Conservation (phyloP, 2,329 filamentous ascomycete genomes). For the Fusarium proliferatum region DNA sequence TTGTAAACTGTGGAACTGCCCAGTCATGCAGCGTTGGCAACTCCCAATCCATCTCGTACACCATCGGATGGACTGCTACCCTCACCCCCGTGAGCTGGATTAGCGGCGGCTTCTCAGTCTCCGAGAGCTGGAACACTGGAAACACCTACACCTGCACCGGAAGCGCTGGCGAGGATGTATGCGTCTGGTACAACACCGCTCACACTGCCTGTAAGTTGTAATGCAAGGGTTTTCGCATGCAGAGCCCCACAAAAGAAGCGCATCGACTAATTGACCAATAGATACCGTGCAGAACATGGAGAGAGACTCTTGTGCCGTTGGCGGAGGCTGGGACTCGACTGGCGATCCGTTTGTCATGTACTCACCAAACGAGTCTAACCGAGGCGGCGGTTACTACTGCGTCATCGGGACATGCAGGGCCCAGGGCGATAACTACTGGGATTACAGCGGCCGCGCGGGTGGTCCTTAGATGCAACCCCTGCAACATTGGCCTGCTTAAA, state of each 20-base stretch:
- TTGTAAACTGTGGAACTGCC: neutral
- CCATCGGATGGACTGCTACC: neutral
- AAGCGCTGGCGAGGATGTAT: neutral
- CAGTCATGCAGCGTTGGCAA: neutral
- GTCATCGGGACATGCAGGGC: constrained; percentile 1
- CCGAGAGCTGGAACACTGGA: neutral
- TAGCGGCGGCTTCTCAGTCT: neutral
- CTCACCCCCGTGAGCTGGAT: neutral
- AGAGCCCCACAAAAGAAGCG: neutral
- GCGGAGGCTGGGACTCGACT: neutral
- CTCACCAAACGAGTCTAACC: neutral
- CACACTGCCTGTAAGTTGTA: constrained; percentile 1
- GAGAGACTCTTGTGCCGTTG: neutral
- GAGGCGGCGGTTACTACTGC: constrained; percentile 2
- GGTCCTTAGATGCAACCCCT: neutral
- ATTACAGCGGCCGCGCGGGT: constrained; percentile 2
- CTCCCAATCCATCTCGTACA: neutral
- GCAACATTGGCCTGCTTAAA: neutral
- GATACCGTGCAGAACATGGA: neutral
- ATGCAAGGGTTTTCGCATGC: neutral
- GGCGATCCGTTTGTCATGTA: neutral
- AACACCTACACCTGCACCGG: neutral
- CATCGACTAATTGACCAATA: neutral
- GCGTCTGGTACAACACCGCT: constrained; percentile 6
- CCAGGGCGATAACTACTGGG: constrained; percentile 1